A percentile compares a stretch with the other conserved stretches of the same genome.
Conservation (phyloP, 306 rosid species). For the Quercus rubra region DNA sequence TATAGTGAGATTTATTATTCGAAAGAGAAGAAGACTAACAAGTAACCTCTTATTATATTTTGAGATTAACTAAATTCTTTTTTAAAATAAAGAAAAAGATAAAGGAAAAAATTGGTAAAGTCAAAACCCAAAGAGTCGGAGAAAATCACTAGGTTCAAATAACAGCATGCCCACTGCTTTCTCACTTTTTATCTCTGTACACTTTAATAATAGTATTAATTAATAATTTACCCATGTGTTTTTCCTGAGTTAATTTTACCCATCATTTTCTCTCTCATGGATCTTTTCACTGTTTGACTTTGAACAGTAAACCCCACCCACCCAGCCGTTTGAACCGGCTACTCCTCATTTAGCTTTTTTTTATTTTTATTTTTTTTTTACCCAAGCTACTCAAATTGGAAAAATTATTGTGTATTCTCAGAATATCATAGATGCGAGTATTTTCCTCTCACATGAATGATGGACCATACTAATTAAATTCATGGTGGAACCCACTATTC, state of each 20-base stretch:
- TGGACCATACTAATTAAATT: no score
- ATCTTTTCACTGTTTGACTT: conserved; percentile 13
- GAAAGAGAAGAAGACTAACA: no score
- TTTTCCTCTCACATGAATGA: no score
- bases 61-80: no score
- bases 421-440: no score
- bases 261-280: conserved; percentile 1
- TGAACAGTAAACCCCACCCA: conserved; percentile 3
- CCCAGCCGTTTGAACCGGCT: conserved; percentile 20
- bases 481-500: no score
- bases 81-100: no score
- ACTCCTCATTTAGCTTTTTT: not conserved
- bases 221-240: not conserved
- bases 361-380: not conserved
- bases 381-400: not conserved
- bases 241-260: not conserved
- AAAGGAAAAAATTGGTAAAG: not conserved
- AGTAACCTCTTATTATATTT: no score
- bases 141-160: not conserved
- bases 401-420: no score
- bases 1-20: no score
- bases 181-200: not conserved
- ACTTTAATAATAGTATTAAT: not conserved
- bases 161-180: not conserved
- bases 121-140: not conserved